These are phyloP conservation scores for carrot (Daucus carota) DNA, from an alignment of 129 eudicot genomes.

Conservation along the genomic window DNA sequence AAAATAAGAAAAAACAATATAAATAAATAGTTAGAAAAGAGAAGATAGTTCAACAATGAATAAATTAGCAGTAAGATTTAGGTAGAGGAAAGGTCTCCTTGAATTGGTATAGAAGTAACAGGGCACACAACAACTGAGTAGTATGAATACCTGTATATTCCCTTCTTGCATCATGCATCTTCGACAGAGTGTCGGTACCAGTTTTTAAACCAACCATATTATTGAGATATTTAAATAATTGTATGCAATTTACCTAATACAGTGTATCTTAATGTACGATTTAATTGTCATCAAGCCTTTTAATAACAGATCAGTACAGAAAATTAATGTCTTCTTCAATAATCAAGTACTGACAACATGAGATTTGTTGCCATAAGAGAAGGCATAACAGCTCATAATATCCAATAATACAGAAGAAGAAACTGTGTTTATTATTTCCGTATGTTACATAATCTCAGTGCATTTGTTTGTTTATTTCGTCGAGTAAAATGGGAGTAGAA, in stretches of 20 bases:
- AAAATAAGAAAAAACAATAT: background rate
- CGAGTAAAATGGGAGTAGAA: background rate
- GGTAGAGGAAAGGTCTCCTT: background rate
- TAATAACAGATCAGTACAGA: background rate
- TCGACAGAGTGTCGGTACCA: background rate
- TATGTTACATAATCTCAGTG: background rate
- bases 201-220: background rate
- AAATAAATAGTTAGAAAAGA: background rate
- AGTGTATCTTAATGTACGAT: background rate
- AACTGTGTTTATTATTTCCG: background rate
- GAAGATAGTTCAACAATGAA: background rate
- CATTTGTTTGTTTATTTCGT: background rate
- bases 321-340: background rate
- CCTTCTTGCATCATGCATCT: background rate
- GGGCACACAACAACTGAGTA: background rate
- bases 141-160: slow-evolving; percentile 2
- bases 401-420: background rate
- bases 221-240: background rate
- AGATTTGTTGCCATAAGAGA: background rate
- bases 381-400: background rate
- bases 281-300: background rate
- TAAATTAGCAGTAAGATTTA: background rate
- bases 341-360: background rate
- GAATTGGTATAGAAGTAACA: background rate
- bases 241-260: slow-evolving; percentile 1